Percentiles rank a stretch among this genome's conserved stretches.
These are phyloP conservation scores for Rhizoclosmatium globosum DNA, from an alignment of 192 early-diverging fungal species.

Conservation along the genomic window DNA sequence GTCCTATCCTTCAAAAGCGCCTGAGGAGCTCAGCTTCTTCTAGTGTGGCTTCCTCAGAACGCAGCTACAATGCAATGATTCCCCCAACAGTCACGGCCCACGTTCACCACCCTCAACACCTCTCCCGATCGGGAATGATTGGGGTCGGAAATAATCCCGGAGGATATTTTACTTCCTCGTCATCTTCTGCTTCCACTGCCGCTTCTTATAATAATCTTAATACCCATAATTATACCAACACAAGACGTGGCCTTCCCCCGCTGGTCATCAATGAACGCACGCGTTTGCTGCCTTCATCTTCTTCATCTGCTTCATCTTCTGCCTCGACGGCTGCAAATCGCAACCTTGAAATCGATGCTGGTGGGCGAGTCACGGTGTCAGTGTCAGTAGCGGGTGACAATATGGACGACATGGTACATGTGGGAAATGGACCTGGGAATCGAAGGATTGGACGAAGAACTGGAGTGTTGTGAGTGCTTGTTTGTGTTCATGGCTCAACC, in stretches of 20 bases:
- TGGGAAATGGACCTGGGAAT: neutral
- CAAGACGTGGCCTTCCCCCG: neutral
- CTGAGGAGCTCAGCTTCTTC: conserved; percentile 3
- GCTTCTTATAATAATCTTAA: neutral
- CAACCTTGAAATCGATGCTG: conserved; percentile 26
- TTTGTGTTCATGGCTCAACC: neutral
- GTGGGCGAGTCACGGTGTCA: conserved; percentile 18
- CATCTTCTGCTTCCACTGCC: neutral
- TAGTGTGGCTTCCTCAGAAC: neutral
- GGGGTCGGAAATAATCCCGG: neutral
- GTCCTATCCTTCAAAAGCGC: conserved; percentile 21
- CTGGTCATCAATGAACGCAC: neutral
- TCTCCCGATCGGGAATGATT: neutral
- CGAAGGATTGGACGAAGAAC: neutral
- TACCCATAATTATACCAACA: neutral
- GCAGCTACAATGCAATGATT: neutral
- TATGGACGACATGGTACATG: neutral
- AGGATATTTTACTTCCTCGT: neutral
- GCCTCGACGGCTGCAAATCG: neutral
- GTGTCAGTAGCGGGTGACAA: conserved; percentile 13
- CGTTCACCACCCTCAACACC: neutral
- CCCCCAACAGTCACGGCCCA: too few relatives aligned
- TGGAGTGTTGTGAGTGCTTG: neutral
- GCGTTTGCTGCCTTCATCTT: conserved; percentile 4
- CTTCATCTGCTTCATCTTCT: neutral